These are phyloP conservation scores for Capsicum baccatum DNA, from an alignment of 257 asterid genomes.

Conservation along the genomic window DNA sequence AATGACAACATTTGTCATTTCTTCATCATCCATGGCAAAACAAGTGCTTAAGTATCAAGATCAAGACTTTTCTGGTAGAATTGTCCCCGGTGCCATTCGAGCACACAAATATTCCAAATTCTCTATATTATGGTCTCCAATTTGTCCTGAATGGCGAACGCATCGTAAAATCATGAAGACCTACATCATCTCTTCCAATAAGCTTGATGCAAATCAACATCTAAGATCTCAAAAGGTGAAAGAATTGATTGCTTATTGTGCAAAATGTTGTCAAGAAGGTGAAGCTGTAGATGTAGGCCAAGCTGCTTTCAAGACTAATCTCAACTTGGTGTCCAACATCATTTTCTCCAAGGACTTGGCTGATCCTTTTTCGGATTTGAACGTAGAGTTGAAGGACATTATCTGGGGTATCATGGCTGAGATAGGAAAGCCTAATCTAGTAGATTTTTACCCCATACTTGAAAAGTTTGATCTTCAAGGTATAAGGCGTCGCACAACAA, in stretches of 20 bases:
- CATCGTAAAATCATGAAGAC: neutral
- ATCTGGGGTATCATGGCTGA: neutral
- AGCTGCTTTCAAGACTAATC: conserved; percentile 27
- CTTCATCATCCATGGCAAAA: no score
- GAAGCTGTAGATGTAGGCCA: conserved; percentile 33
- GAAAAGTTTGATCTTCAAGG: conserved; percentile 1
- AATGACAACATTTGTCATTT: no score
- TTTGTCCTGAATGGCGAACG: neutral
- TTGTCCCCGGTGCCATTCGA: no score
- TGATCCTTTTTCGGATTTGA: neutral
- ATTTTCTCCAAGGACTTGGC: conserved; percentile 41
- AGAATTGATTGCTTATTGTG: conserved; percentile 22
- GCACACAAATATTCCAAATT: no score
- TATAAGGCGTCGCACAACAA: neutral
- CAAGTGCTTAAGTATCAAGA: no score
- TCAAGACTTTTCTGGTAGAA: no score
- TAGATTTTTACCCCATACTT: neutral
- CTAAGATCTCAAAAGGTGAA: conserved; percentile 35
- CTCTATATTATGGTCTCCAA: no score
- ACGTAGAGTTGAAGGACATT: conserved; percentile 20
- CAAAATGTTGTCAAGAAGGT: conserved; percentile 17
- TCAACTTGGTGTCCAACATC: conserved; percentile 36
- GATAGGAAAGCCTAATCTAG: neutral
- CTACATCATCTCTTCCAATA: neutral
- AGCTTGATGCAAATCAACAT: conserved; percentile 33